Evolutionary conservation across 208 protist genomes (phyloP).

Genomic region (Trypanosomatidae sp.): DNA sequence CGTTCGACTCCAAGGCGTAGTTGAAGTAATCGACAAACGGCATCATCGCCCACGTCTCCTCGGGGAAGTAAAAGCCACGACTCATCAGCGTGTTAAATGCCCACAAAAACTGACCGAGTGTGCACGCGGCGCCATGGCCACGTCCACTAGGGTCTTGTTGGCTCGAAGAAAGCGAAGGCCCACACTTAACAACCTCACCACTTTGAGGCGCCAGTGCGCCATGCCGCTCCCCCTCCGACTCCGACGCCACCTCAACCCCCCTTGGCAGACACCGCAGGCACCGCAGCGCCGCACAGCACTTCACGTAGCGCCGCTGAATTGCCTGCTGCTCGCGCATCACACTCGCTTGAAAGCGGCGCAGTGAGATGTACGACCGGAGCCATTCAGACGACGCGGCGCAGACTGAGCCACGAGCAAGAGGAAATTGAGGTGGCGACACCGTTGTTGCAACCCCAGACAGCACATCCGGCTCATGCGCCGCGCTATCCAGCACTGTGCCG

Average conservation of each 20-base stretch:
- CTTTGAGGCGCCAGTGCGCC: background rate
- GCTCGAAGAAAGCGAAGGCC: background rate
- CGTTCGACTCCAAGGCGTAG: slow-evolving; percentile 74
- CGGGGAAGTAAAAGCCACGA: slow-evolving; percentile 77
- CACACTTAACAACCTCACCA: background rate
- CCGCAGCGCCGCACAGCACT: slow-evolving; percentile 37
- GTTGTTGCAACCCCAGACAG: background rate
- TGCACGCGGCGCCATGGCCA: slow-evolving; percentile 15
- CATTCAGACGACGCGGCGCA: slow-evolving; percentile 12
- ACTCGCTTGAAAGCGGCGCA: slow-evolving; percentile 44
- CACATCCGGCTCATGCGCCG: background rate
- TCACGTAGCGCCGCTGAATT: slow-evolving; percentile 35
- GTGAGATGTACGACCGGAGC: slow-evolving; percentile 31
- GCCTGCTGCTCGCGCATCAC: slow-evolving; percentile 43
- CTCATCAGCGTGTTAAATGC: slow-evolving; percentile 88
- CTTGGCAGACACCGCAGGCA: slow-evolving; percentile 21
- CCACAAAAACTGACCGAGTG: slow-evolving; percentile 72
- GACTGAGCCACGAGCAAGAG: background rate
- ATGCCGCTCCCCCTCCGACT: background rate
- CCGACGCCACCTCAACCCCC: slow-evolving; percentile 12
- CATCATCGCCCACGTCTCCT: slow-evolving; percentile 91
- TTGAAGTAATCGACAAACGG: slow-evolving; percentile 94
- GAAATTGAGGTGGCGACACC: slow-evolving; percentile 1
- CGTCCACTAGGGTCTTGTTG: background rate
- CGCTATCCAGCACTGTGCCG: background rate